Conservation (phyloP, 2,329 filamentous ascomycete genomes). For the Drechslerella dactyloides region DNA sequence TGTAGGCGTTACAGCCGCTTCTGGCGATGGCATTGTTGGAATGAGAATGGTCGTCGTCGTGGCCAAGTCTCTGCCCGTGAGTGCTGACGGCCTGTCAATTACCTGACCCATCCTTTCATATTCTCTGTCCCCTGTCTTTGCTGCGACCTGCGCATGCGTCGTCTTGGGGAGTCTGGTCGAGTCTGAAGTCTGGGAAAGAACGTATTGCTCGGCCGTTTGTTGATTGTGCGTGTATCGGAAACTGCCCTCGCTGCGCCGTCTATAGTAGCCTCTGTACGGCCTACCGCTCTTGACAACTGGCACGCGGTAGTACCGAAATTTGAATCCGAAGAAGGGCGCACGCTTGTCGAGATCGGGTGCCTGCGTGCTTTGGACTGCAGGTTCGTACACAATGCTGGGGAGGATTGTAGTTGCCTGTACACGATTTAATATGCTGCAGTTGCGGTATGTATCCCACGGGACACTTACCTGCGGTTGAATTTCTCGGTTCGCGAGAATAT, state of each 20-base stretch:
- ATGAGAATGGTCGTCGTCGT: too few species aligned
- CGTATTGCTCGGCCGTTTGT: background rate
- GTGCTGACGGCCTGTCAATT: too few species aligned
- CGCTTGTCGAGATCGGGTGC: background rate
- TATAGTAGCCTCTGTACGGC: slow-evolving; percentile 26
- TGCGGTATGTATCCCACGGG: background rate
- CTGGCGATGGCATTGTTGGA: too few species aligned
- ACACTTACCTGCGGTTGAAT: background rate
- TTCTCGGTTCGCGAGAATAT: slow-evolving; percentile 6
- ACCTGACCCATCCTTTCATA: too few species aligned
- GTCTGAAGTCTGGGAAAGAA: background rate
- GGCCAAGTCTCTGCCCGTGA: too few species aligned
- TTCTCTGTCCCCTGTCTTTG: background rate
- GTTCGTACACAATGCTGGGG: background rate
- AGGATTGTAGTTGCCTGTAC: background rate
- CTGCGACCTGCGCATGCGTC: background rate
- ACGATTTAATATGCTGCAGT: background rate
- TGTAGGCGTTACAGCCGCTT: too few species aligned
- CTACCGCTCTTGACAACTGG: too few species aligned
- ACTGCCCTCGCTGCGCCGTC: slow-evolving; percentile 9
- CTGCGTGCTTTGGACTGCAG: background rate
- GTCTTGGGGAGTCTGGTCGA: background rate
- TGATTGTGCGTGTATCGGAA: background rate
- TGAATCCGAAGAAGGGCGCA: slow-evolving; percentile 34
- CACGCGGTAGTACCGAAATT: slow-evolving; percentile 16